phyloP scores from a whole-genome alignment of 2,329 filamentous ascomycete species.

The Pseudomassariella vexata region DNA sequence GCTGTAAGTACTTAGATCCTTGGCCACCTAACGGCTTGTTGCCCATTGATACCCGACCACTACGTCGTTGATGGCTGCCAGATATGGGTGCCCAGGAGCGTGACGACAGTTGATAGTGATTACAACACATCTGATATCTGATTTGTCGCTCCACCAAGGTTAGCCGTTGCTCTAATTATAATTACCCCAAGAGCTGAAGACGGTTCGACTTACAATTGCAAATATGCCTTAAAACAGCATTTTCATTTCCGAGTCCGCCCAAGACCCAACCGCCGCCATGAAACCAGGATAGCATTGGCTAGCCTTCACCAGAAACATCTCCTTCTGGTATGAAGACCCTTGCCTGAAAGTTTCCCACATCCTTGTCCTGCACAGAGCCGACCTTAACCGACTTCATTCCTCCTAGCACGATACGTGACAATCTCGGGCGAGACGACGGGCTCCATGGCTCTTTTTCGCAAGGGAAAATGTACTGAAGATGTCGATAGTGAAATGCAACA shows the following conservation, averaged over 20 bases:
- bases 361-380: slow-evolving; percentile 16
- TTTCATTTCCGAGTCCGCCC: slow-evolving; percentile 27
- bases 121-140: slow-evolving; percentile 4
- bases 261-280: slow-evolving; percentile 35
- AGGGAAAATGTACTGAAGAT: slow-evolving; percentile 29
- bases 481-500: slow-evolving; percentile 28
- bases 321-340: slow-evolving; percentile 26
- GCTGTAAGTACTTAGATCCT: not conserved
- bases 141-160: no score
- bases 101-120: slow-evolving; percentile 8
- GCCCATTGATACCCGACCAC: slow-evolving; percentile 6
- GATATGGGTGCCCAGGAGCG: slow-evolving; percentile 9
- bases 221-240: slow-evolving; percentile 25
- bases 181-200: no score
- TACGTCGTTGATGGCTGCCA: slow-evolving; percentile 8
- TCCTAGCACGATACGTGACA: slow-evolving; percentile 18
- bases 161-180: no score
- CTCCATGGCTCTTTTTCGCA: slow-evolving; percentile 29
- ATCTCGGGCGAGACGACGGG: slow-evolving; percentile 11
- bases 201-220: slow-evolving; percentile 19
- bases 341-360: slow-evolving; percentile 20
- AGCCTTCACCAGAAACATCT: slow-evolving; percentile 17
- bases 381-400: slow-evolving; percentile 15
- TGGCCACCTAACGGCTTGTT: not conserved
- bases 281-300: slow-evolving; percentile 32